A percentile compares a stretch with the other conserved stretches of the same genome.
Conservation (phyloP, 495 filamentous ascomycete species). For the Clohesyomyces aquaticus region DNA sequence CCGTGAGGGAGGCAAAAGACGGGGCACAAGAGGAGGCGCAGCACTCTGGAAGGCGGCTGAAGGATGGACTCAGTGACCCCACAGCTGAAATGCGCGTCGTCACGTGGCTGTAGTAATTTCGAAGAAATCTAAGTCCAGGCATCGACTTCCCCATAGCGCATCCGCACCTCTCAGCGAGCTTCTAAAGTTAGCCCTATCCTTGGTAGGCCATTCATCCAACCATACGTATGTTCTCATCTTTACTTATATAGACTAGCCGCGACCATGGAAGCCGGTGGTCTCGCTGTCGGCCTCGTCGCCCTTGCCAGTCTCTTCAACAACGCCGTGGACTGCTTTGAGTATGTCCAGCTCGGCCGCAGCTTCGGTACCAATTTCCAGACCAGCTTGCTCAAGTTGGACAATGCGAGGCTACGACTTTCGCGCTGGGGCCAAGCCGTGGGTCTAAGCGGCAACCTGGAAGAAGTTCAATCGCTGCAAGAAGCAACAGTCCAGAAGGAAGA, state of each 20-base stretch:
- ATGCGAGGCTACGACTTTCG: background rate
- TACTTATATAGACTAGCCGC: background rate
- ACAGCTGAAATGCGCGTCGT: too few relatives aligned
- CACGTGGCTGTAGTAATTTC: too few relatives aligned
- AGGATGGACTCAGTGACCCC: too few relatives aligned
- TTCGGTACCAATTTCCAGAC: conserved; percentile 32
- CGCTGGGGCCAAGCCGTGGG: conserved; percentile 11
- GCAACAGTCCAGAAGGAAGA: conserved; percentile 27
- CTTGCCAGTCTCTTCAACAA: conserved; percentile 29
- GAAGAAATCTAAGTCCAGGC: too few relatives aligned
- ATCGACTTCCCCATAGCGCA: too few relatives aligned
- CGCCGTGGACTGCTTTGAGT: conserved; percentile 37
- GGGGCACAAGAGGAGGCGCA: too few relatives aligned
- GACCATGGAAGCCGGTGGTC: conserved; percentile 3
- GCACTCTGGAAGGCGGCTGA: too few relatives aligned
- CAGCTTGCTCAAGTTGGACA: conserved; percentile 26
- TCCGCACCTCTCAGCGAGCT: too few relatives aligned
- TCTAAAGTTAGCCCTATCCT: too few relatives aligned
- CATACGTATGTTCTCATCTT: background rate
- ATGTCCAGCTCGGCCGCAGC: conserved; percentile 29
- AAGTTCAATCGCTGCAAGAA: background rate
- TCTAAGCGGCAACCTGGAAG: conserved; percentile 21
- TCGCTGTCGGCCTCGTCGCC: conserved; percentile 20
- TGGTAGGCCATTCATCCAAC: too few relatives aligned
- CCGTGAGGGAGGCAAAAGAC: too few relatives aligned